Base-by-base conservation (phyloP, 371 early-diverging fungal species). In the Rhizopus stolonifer region DNA sequence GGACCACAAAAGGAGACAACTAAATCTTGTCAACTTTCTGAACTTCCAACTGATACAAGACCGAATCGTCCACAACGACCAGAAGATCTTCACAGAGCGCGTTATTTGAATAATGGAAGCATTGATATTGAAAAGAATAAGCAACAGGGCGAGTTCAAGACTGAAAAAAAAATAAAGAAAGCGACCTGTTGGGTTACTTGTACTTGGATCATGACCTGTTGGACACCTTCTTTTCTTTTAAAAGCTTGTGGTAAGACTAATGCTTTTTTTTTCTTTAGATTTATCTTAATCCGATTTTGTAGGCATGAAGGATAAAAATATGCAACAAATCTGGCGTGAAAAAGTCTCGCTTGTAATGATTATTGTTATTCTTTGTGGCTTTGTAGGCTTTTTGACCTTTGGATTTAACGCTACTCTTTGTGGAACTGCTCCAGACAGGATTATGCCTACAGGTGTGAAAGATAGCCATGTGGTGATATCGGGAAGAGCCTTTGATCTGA, bases 271-370 rank as follows among this genome's bases (percentile, higher is more conserved):
- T 19, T 17, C 32, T 14, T 19, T 32, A 18, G 21, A 22, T 26
- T 24, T 7, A 17, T 29, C 14, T 17, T 46, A 29, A 13, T 13
- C 8, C n/a, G 31, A 10, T 38, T 22, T 34, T 24, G 4, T 52
- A 72, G 78, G 74, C 10, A 57, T 74, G 40, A 69, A 69, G 29
- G 90, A 87, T 39, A 67, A 76, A 33, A 64, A 67, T 2, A 80
- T 87, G 66, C 89, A 85, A 52, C 91, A 90, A 67, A 94, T 94
- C n/a, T 93, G 93, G 93, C 83, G 95, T 52, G 95, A 95, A 65
- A 95, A 95, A 59, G 74, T 94, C 1, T 77, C 90, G 0, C 70
- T 94, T 10, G 86, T 86, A 26, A 85, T 85, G 49, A 82, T 93
- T 46, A 90, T 90, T 46, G 52, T 83, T 9, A 44, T 78, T 19